A percentile compares a stretch with the other conserved stretches of the same genome.
phyloP scores from a whole-genome alignment of 768 basidiomycete genomes.

The Tricholoma matsutake region DNA sequence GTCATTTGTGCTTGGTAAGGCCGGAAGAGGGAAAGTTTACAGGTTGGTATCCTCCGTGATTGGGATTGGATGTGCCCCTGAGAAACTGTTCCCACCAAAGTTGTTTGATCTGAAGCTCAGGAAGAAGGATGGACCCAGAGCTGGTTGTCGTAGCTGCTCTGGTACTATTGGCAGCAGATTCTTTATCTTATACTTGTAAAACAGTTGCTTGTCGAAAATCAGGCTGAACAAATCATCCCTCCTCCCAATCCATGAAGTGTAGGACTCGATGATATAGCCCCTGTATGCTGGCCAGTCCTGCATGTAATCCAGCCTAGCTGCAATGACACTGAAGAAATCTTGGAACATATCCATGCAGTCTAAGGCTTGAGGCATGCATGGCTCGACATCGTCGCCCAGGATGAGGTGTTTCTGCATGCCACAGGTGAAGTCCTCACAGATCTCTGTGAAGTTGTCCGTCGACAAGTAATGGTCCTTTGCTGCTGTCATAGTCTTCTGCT shows the following conservation, averaged over 20 bases:
- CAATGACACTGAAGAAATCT: too few relatives aligned
- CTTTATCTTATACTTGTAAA: background rate
- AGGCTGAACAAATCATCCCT: background rate
- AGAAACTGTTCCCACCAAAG: background rate
- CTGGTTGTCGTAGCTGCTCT: background rate
- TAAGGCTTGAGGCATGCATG: too few relatives aligned
- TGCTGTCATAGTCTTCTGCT: too few relatives aligned
- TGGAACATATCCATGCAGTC: too few relatives aligned
- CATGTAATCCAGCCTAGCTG: too few relatives aligned
- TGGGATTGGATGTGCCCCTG: background rate
- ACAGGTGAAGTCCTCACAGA: too few relatives aligned
- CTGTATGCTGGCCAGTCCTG: too few relatives aligned
- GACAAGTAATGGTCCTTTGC: too few relatives aligned
- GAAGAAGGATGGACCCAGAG: background rate
- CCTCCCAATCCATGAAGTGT: background rate
- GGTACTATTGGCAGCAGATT: background rate
- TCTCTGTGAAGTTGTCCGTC: too few relatives aligned
- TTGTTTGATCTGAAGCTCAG: background rate
- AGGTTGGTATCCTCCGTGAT: background rate
- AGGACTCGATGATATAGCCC: too few relatives aligned
- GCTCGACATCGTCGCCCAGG: too few relatives aligned
- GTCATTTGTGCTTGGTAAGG: background rate
- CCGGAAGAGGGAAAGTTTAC: background rate
- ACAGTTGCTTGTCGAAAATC: background rate
- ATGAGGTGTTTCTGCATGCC: too few relatives aligned